Base-by-base conservation (phyloP, 1,284 basidiomycete species). In the Rhodotorula sp. region DNA sequence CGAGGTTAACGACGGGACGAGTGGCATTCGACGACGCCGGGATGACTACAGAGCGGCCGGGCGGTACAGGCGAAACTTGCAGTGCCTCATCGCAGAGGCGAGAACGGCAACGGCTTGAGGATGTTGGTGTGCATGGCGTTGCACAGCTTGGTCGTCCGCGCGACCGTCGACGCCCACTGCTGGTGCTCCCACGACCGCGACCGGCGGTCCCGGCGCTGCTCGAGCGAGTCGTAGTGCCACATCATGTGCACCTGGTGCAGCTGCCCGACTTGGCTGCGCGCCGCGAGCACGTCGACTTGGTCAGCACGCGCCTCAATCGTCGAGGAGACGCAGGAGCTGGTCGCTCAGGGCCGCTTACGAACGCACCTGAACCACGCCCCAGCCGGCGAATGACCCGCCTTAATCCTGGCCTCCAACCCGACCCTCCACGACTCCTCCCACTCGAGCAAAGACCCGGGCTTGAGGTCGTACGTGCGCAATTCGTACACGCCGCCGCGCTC, bases 101-200 rank as follows among this genome's bases (percentile, higher is more conserved):
- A 91, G 81, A 88, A 92, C 48, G 88, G 82, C 56, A 93, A 83
- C 34, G 91, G 88, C 63, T 83, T 81, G 66, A 93, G 81, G 76
- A 93, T 87, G 76, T 86, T 86, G 22, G 88, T 86, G 78, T 92
- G 89, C 91, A 92, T 92, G 49, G 82, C 82, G 78, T 85, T 88
- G 27, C 89, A 86, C 62, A 91, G 82, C 77, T 91, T 88, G 29
- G 90, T 84, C 15, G 91, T 92, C 90, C 92, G 79, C 19, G 49
- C 66, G 80, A 57, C 55, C 39, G 55, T 57, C 39, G 55, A 57
- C 17, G 36, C 44, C 55, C 55, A 57, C 55, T 57, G 55, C 55
- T 94, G 91, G 75, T 92, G 84, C 75, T 90, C 86, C 94, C 94
- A 97, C 34, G 93, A 92, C 79, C 88, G 86, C 81, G 94, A 91